Base-by-base conservation (phyloP, 805 yeast species). In the Ogataea ramenticola region DNA sequence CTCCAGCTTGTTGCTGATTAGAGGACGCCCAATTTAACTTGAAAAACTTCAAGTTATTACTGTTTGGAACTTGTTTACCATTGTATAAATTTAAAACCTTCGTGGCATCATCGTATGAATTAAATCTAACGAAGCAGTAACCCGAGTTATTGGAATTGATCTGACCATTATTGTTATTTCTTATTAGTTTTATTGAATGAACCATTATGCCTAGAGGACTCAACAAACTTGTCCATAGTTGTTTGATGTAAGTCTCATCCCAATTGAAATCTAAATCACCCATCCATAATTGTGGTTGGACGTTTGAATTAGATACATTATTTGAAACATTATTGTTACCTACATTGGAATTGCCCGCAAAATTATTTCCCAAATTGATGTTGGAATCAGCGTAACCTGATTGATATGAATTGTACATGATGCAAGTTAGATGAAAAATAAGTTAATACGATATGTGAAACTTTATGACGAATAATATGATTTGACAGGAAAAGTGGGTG, bases 221-320 rank as follows among this genome's bases (percentile, higher is more conserved):
- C 21, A 62, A 48, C 21, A 58, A 42, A 43, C 59, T 55, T 4
- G 72, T 60, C 96, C 96, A 89, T 39, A 89, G 74, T 46, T 76
- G 75, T 40, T 70, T 71, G 43, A 90, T 74, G 12, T 75, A 67
- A 34, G 66, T 60, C 58, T 89, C 96, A 47, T 84, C 86, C 89
- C 96, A 86, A 59, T 75, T 69, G 10, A 86, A 86, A 52, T 88
- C 96, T 38, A 89, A 65, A 54, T 87, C 96, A 20, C 96, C 97
- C 96, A 89, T 90, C 84, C 90, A 85, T 41, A 85, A 57, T 50
- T 76, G 80, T 34, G 64, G 65, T 21, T 57, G 51, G 46, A 55
- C 24, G 22, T 37, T 37, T 15, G 33, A n/a, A 17, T 26, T 37
- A 4, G 22, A 61, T 2, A 48, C 51, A 37, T 46, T 50, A 16